A percentile compares a stretch with the other conserved stretches of the same genome.
These are phyloP conservation scores for Chaetomiaceae sp. DNA, from an alignment of 2,329 filamentous ascomycete species.

Conservation along the genomic window DNA sequence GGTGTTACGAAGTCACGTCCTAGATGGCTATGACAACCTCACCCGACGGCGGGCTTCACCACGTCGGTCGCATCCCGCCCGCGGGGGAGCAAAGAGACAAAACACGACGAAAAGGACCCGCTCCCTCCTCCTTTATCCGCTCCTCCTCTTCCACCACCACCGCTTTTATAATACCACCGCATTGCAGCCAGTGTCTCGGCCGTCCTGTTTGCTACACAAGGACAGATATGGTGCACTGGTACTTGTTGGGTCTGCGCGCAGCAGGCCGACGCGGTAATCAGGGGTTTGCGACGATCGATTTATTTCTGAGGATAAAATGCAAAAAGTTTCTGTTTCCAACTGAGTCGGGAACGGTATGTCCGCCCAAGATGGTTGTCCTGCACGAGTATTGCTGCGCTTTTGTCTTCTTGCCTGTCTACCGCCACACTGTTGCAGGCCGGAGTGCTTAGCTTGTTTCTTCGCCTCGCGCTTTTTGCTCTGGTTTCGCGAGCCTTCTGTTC, in stretches of 20 bases:
- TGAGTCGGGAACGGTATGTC: too few relatives aligned
- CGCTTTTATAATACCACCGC: slow-evolving; percentile 15
- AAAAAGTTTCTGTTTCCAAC: too few relatives aligned
- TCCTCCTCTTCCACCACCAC: not conserved
- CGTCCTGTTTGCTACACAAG: not conserved
- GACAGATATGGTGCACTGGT: not conserved
- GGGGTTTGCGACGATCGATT: slow-evolving; percentile 1
- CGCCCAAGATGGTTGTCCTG: too few relatives aligned
- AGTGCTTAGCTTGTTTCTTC: too few relatives aligned
- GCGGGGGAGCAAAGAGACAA: not conserved
- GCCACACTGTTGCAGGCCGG: too few relatives aligned
- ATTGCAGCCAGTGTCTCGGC: not conserved
- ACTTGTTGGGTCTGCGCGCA: not conserved
- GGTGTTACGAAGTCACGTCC: slow-evolving; percentile 28
- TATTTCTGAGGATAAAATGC: not conserved
- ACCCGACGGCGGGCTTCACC: slow-evolving; percentile 8
- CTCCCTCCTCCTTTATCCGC: not conserved
- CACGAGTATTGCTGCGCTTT: too few relatives aligned
- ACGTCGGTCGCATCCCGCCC: slow-evolving; percentile 5
- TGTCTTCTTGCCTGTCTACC: too few relatives aligned
- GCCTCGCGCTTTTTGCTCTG: too few relatives aligned
- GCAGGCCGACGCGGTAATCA: not conserved
- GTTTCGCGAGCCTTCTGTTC: too few relatives aligned
- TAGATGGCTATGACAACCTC: slow-evolving; percentile 26
- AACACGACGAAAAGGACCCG: not conserved